Base-by-base conservation (phyloP, 2,329 filamentous ascomycete species). In the Aspergillus uvarum region DNA sequence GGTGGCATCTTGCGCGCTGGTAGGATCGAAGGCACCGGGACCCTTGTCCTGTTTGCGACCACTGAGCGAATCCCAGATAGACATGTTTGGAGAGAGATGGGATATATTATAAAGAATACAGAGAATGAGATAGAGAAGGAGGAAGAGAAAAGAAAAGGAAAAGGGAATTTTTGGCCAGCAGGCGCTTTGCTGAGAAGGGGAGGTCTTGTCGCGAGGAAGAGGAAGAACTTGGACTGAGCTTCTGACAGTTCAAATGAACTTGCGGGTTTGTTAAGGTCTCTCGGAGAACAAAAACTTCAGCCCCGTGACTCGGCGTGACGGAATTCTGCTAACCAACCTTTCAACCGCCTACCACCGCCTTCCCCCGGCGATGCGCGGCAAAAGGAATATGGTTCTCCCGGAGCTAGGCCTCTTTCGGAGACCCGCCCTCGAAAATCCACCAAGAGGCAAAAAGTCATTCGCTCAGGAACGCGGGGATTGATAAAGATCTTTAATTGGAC, bases 1-100 rank as follows among this genome's bases (percentile, higher is more conserved):
- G 71, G 91, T 89, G 70, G 95, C 90, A 78, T 94, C 92, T 77
- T 90, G 88, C 56, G 87, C 87, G 70, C 87, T 83, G 67, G 86
- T 83, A 47, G 91, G 86, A 76, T 93, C 88, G 78, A 91, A 93
- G 66, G 83, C 76, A 57, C 82, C 77, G 59, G 85, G 78, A 61
- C 80, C 78, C 75, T 84, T 84, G 69, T 80, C 78, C 70, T 74
- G 79, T 74, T 86, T 87, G 70, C 82, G 83, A 63, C 86, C 86
- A 44, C 84, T 83, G 70, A 89, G 78, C 19, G 82, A 80, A 71
- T 88, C 86, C 86, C 83, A 86, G 69, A 85, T 79, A 58, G 81
- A 79, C 83, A 85, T 85, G 32, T 62, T 62, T 75, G 71, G 60
- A 63, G 22, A 52, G 58, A 48, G 44, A 59, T 47, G 61, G 47